Percentiles rank a stretch among this genome's conserved stretches.
phyloP scores from a whole-genome alignment of 345 rosid species.

The Iberis pinnata region DNA sequence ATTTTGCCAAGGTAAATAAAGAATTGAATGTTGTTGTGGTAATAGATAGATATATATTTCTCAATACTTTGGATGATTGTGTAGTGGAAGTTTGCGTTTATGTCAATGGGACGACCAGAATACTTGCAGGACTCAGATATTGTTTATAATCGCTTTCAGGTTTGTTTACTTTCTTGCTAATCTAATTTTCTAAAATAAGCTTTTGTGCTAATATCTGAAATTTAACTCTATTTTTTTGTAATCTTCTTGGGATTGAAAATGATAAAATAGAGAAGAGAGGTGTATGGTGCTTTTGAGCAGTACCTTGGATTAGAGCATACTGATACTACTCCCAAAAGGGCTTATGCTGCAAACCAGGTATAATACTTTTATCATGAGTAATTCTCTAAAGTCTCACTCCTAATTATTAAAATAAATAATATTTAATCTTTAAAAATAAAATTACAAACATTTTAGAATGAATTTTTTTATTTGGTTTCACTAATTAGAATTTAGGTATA shows the following conservation, averaged over 20 bases:
- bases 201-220: not conserved
- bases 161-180: conserved; percentile 7
- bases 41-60: not conserved
- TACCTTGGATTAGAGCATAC: conserved; percentile 93
- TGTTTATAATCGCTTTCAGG: conserved; percentile 83
- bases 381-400: no score
- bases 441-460: no score
- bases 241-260: not conserved
- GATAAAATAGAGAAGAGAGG: conserved; percentile 63
- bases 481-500: no score
- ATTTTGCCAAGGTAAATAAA: conserved; percentile 73
- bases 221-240: not conserved
- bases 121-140: conserved; percentile 79
- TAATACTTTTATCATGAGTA: no score
- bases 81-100: conserved; percentile 94
- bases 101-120: conserved; percentile 85
- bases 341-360: conserved; percentile 77
- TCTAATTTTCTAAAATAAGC: not conserved
- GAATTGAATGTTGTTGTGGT: not conserved
- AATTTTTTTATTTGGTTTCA: no score
- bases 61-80: not conserved
- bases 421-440: no score
- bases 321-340: conserved; percentile 70
- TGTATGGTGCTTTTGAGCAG: conserved; percentile 95
- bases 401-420: no score